phyloP scores from a whole-genome alignment of 441 rosid species.

The Dalechampia spathulata region DNA sequence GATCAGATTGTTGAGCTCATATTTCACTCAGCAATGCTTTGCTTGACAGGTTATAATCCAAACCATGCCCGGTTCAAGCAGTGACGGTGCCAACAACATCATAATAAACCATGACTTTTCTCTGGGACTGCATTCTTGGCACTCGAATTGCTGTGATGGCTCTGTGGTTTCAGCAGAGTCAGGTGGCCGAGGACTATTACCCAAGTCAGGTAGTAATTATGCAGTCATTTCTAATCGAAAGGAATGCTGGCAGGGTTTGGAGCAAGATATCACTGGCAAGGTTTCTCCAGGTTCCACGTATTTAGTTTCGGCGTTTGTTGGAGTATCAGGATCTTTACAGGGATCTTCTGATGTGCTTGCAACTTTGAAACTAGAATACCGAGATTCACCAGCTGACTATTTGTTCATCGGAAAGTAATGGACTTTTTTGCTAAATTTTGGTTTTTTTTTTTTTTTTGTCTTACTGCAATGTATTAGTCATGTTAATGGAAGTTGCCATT shows the following conservation, averaged over 20 bases:
- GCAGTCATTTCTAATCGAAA: conserved; percentile 72
- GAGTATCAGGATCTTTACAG: conserved; percentile 52
- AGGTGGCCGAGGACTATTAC: conserved; percentile 20
- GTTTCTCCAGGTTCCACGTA: conserved; percentile 52
- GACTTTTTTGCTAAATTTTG: conserved; percentile 10
- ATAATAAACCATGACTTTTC: conserved; percentile 70
- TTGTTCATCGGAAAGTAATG: conserved; percentile 78
- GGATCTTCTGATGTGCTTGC: conserved; percentile 56
- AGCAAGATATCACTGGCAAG: conserved; percentile 68
- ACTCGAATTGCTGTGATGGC: conserved; percentile 62
- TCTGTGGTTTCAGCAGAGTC: conserved; percentile 50
- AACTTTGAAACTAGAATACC: conserved; percentile 57
- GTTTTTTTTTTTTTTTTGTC: conserved; percentile 11
- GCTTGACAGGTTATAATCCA: conserved; percentile 33
- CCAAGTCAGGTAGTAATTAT: conserved; percentile 30
- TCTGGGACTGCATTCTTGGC: conserved; percentile 61
- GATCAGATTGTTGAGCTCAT: neutral
- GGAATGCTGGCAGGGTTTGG: conserved; percentile 90
- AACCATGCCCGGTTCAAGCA: conserved; percentile 18
- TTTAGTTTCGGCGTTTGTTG: conserved; percentile 59
- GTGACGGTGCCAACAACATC: conserved; percentile 26
- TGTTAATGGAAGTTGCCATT: conserved; percentile 7
- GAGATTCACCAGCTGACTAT: conserved; percentile 40
- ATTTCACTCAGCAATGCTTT: conserved; percentile 14
- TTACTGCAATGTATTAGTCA: no score